A percentile compares a stretch with the other conserved stretches of the same genome.
Conservation (phyloP, 176 grass and related monocot genomes). For the Oryza officinalis region DNA sequence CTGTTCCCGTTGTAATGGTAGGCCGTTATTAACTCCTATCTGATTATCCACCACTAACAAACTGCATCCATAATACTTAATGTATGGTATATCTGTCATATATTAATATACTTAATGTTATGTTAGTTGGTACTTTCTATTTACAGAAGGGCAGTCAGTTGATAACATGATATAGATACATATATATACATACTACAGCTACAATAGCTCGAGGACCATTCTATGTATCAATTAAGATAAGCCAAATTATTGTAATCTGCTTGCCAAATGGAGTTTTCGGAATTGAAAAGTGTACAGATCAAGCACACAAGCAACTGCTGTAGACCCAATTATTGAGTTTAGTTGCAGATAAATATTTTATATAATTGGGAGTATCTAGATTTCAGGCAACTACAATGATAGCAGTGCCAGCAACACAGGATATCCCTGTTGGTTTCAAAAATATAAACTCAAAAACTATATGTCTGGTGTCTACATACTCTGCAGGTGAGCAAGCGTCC, state of each 20-base stretch:
- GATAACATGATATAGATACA: not conserved
- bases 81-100: not conserved
- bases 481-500: not conserved
- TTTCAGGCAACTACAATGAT: too few relatives aligned
- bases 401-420: not conserved
- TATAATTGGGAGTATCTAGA: not conserved
- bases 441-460: not conserved
- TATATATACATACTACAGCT: not conserved
- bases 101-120: not conserved
- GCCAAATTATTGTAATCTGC: not conserved
- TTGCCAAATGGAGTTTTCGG: not conserved
- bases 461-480: not conserved
- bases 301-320: constrained; percentile 14
- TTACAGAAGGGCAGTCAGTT: not conserved
- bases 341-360: not conserved
- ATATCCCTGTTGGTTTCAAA: not conserved
- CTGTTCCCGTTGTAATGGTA: constrained; percentile 6
- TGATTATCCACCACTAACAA: not conserved
- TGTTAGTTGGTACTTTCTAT: constrained; percentile 1
- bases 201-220: constrained; percentile 1
- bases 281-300: not conserved
- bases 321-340: not conserved
- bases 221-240: not conserved
- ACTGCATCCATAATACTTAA: constrained; percentile 1
- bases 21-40: constrained; percentile 25